These are phyloP conservation scores for Solanum gandarillasii DNA, from an alignment of 257 asterid species.

Conservation along the genomic window DNA sequence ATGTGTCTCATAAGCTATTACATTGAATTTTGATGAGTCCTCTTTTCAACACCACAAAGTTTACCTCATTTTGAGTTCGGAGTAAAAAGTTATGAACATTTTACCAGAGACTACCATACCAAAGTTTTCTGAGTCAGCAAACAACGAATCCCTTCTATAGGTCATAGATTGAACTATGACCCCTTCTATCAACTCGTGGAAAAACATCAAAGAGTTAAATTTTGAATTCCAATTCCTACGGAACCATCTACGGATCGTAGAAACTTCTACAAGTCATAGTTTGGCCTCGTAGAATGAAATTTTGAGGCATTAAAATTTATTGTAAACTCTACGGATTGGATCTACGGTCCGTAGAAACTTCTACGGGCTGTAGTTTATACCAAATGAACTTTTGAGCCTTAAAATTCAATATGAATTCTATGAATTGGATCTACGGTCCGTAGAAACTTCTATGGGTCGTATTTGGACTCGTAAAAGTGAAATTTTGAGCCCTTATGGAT, in stretches of 20 bases:
- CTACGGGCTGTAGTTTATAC: background rate
- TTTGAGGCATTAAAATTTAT: background rate
- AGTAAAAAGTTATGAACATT: background rate
- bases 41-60: background rate
- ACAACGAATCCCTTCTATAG: background rate
- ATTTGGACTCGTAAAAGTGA: background rate
- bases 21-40: background rate
- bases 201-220: background rate
- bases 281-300: background rate
- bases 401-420: no score
- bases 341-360: background rate
- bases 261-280: background rate
- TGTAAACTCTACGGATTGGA: background rate
- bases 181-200: background rate
- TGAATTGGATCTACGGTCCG: background rate
- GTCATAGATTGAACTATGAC: background rate
- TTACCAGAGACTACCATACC: background rate
- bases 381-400: background rate
- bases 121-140: background rate
- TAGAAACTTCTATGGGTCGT: no score
- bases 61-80: background rate
- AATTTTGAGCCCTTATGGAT: background rate
- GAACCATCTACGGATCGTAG: background rate
- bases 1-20: background rate
- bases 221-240: background rate